phyloP scores from a whole-genome alignment of 805 yeast genomes.

The Zygoascus flipseniorum region DNA sequence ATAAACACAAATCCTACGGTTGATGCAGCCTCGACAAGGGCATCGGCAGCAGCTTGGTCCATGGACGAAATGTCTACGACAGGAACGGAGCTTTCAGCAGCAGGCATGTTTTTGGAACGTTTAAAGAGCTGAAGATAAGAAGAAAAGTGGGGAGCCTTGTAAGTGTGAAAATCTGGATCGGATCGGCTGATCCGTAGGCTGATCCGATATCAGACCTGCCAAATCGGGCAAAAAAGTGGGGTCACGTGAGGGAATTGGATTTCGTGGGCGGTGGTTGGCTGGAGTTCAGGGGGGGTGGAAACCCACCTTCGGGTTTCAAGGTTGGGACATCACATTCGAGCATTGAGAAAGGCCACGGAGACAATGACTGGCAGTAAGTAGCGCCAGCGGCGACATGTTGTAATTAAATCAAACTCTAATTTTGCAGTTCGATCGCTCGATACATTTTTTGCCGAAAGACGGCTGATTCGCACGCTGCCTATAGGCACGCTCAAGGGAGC shows the following conservation, averaged over 20 bases:
- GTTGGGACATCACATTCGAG: slow-evolving; percentile 2
- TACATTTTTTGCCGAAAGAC: slow-evolving; percentile 58
- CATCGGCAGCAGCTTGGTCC: slow-evolving; percentile 26
- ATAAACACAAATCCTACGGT: slow-evolving; percentile 57
- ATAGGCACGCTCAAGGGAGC: slow-evolving; percentile 58
- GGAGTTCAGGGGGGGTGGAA: no score
- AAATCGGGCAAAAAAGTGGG: no score
- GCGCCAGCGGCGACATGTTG: not conserved
- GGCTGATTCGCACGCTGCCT: slow-evolving; percentile 51
- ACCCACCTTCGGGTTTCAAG: not conserved
- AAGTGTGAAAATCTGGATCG: no score
- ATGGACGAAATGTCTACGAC: slow-evolving; percentile 44
- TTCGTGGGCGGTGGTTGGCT: no score
- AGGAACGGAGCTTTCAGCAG: slow-evolving; percentile 11
- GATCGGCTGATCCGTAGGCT: no score
- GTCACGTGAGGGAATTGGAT: no score
- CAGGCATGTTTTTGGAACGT: not conserved
- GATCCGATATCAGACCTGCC: no score
- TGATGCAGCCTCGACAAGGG: slow-evolving; percentile 50
- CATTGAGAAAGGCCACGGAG: not conserved
- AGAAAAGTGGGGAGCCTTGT: no score
- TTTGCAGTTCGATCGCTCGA: slow-evolving; percentile 51
- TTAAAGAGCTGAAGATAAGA: no score
- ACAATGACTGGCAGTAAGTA: slow-evolving; percentile 1
- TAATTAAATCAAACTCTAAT: not conserved